A percentile compares a stretch with the other conserved stretches of the same genome.
Evolutionary conservation across 2,329 filamentous ascomycete species (phyloP).

Genomic region (Fusarium torulosum): DNA sequence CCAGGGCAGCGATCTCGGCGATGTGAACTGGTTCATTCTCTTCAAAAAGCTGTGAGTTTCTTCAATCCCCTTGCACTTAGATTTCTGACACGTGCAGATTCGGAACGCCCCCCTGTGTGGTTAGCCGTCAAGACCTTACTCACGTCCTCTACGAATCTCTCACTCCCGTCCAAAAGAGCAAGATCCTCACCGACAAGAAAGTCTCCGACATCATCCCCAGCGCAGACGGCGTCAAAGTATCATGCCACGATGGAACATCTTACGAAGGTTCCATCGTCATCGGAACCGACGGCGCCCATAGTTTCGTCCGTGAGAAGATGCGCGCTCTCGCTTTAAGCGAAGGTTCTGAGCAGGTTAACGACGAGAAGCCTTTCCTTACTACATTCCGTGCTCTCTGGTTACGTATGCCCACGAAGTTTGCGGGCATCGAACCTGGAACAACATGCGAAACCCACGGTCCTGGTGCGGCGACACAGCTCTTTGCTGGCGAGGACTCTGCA

Average conservation of each 20-base stretch:
- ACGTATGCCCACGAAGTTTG: conserved; percentile 44
- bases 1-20: conserved; percentile 46
- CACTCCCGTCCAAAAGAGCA: conserved; percentile 45
- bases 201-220: conserved; percentile 29
- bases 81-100: conserved; percentile 32
- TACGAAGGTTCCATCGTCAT: conserved; percentile 41
- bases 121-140: conserved; percentile 55
- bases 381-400: conserved; percentile 54
- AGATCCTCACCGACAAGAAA: conserved; percentile 29
- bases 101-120: conserved; percentile 46
- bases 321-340: conserved; percentile 48
- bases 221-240: conserved; percentile 27
- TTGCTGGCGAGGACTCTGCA: conserved; percentile 30
- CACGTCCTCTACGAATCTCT: conserved; percentile 51
- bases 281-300: conserved; percentile 42
- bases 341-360: conserved; percentile 33
- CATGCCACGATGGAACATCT: conserved; percentile 33
- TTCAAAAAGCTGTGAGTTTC: conserved; percentile 45
- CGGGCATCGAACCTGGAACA: conserved; percentile 38
- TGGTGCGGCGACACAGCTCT: conserved; percentile 34
- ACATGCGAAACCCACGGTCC: conserved; percentile 50
- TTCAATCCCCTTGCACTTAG: accelerated
- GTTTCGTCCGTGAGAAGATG: conserved; percentile 29
- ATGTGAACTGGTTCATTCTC: conserved; percentile 41
- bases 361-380: conserved; percentile 49